These are phyloP conservation scores for Pogostemon cablin DNA, from an alignment of 257 asterid genomes.

Conservation along the genomic window DNA sequence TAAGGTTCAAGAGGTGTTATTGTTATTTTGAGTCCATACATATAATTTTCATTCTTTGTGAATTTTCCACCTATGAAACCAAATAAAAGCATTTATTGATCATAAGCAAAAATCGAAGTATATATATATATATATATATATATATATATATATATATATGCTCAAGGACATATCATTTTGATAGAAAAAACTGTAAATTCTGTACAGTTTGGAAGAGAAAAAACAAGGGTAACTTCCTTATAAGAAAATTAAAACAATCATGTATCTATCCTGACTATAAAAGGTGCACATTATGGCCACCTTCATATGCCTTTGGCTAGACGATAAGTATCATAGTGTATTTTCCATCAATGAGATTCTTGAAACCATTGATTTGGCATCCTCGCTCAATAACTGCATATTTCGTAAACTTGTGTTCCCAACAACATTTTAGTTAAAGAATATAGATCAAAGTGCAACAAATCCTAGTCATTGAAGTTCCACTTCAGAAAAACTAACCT, in stretches of 20 bases:
- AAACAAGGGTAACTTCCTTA: slow-evolving; percentile 24
- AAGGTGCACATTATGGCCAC: slow-evolving; percentile 25
- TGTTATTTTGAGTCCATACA: not conserved
- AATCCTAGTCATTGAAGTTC: slow-evolving; percentile 19
- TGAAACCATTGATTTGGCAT: slow-evolving; percentile 1
- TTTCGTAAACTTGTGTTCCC: not conserved
- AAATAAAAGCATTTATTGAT: not conserved
- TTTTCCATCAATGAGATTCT: slow-evolving; percentile 26
- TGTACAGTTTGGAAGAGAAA: slow-evolving; percentile 25
- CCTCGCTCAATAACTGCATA: slow-evolving; percentile 21
- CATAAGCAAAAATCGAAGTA: slow-evolving; percentile 11
- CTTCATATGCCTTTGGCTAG: slow-evolving; percentile 15
- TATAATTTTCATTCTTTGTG: not conserved
- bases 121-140: not conserved
- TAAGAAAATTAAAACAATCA: slow-evolving; percentile 29
- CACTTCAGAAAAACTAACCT: slow-evolving; percentile 28
- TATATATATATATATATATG: not conserved
- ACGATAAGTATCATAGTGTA: slow-evolving; percentile 7
- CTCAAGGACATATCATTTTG: slow-evolving; percentile 6
- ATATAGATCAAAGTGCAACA: slow-evolving; percentile 9
- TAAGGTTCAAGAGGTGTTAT: not conserved
- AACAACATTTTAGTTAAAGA: slow-evolving; percentile 13
- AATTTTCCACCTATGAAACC: not conserved
- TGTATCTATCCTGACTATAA: slow-evolving; percentile 11
- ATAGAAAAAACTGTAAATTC: slow-evolving; percentile 13